Percentiles rank a stretch among this genome's conserved stretches.
Conservation (phyloP, 1,284 basidiomycete genomes). For the Peniophora sp. region DNA sequence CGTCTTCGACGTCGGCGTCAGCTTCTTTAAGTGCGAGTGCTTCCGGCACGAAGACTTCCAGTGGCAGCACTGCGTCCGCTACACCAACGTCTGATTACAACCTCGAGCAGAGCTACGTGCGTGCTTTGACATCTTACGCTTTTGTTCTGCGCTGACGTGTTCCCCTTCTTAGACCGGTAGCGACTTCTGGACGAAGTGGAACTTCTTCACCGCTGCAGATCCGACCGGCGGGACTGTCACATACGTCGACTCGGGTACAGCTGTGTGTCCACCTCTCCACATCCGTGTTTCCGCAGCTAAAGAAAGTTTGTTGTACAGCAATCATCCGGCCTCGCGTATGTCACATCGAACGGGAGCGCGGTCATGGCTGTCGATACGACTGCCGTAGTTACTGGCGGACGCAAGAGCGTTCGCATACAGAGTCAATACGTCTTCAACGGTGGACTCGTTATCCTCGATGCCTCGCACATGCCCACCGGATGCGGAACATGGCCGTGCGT, state of each 20-base stretch:
- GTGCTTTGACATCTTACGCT: neutral
- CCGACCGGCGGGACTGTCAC: slow-evolving; percentile 72
- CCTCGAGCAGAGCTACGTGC: neutral
- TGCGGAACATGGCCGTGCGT: slow-evolving; percentile 73
- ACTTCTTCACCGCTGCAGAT: slow-evolving; percentile 65
- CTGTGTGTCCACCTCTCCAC: slow-evolving; percentile 31
- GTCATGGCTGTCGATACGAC: slow-evolving; percentile 84
- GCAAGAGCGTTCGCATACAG: slow-evolving; percentile 73
- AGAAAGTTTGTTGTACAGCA: slow-evolving; percentile 23
- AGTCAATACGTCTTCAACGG: slow-evolving; percentile 56
- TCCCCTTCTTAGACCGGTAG: slow-evolving; percentile 41
- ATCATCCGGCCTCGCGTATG: slow-evolving; percentile 39
- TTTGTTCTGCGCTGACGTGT: neutral
- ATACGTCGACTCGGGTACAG: slow-evolving; percentile 49
- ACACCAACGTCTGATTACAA: neutral
- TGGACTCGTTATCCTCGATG: slow-evolving; percentile 74
- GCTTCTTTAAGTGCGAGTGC: neutral
- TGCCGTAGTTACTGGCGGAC: slow-evolving; percentile 49
- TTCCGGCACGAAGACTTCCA: neutral
- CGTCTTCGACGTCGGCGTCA: neutral
- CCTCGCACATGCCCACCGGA: slow-evolving; percentile 86
- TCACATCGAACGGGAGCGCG: slow-evolving; percentile 66
- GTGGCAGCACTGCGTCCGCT: neutral
- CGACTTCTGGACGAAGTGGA: slow-evolving; percentile 76
- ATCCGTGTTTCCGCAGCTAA: slow-evolving; percentile 2